These are phyloP conservation scores for Lactifluus piperatus DNA, from an alignment of 768 basidiomycete genomes.

Conservation along the genomic window DNA sequence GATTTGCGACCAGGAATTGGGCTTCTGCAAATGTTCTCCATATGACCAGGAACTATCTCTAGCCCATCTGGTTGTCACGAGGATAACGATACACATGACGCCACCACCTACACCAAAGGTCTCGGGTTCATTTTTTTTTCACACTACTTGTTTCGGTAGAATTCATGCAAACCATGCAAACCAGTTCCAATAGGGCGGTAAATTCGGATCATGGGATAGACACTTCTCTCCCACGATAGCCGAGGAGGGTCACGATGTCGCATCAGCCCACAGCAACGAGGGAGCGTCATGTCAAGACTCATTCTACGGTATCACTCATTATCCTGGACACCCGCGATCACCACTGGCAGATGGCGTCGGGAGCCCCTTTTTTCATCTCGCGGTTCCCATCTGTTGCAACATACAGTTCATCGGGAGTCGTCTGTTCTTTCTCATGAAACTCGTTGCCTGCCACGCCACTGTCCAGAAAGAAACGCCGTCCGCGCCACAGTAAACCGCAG, in stretches of 20 bases:
- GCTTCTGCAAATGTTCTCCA: background rate
- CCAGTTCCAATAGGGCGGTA: background rate
- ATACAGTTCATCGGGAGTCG: background rate
- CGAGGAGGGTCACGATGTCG: conserved; percentile 1
- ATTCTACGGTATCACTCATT: background rate
- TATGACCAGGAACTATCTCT: background rate
- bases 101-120: background rate
- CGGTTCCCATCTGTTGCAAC: background rate
- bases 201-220: background rate
- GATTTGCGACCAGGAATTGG: background rate
- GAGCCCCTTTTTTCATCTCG: background rate
- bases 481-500: conserved; percentile 2
- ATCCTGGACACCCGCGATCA: background rate
- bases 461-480: conserved; percentile 7
- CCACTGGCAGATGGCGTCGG: background rate
- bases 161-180: background rate
- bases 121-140: background rate
- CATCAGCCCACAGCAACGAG: background rate
- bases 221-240: conserved; percentile 4
- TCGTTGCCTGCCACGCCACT: conserved; percentile 12
- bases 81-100: background rate
- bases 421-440: conserved; percentile 9
- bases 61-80: conserved; percentile 1
- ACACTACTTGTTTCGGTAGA: background rate
- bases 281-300: background rate